Evolutionary conservation across 768 basidiomycete genomes (phyloP).

Genomic region (Leccinum incarnatum): DNA sequence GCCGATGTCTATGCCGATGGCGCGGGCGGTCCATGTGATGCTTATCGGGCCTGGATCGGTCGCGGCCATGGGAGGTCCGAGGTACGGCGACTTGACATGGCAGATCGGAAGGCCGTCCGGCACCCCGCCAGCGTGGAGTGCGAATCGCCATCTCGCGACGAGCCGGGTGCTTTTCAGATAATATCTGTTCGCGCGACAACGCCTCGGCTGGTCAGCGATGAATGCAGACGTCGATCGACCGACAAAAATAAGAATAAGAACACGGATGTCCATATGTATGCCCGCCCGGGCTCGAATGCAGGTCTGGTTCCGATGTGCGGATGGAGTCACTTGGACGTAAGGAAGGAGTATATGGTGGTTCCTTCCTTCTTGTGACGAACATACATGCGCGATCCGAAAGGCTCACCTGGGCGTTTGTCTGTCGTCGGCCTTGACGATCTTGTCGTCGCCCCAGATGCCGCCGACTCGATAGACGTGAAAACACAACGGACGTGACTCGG

Average conservation of each 20-base stretch:
- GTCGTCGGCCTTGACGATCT: slow-evolving; percentile 28
- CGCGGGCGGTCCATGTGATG: slow-evolving; percentile 14
- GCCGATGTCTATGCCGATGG: neutral
- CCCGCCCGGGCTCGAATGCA: neutral
- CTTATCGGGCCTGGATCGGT: slow-evolving; percentile 18
- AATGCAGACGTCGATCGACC: neutral
- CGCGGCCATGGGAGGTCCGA: slow-evolving; percentile 20
- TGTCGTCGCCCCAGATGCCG: slow-evolving; percentile 29
- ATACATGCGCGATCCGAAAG: neutral
- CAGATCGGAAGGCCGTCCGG: slow-evolving; percentile 22
- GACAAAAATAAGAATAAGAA: neutral
- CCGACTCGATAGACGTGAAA: slow-evolving; percentile 31
- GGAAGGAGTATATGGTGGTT: neutral
- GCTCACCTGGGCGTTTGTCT: slow-evolving; percentile 25
- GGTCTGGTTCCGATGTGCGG: neutral
- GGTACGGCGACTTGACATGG: slow-evolving; percentile 27
- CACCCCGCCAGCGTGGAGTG: slow-evolving; percentile 15
- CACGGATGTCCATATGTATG: neutral
- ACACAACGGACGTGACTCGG: slow-evolving; percentile 10
- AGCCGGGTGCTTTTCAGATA: slow-evolving; percentile 21
- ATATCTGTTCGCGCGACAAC: slow-evolving; percentile 18
- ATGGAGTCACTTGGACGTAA: neutral
- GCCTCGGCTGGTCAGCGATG: neutral
- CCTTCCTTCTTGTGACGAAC: neutral
- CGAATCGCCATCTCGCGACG: slow-evolving; percentile 21